Percentiles rank a stretch among this genome's conserved stretches.
phyloP scores from a whole-genome alignment of 805 yeast species.

The Kluyveromyces nonfermentans region DNA sequence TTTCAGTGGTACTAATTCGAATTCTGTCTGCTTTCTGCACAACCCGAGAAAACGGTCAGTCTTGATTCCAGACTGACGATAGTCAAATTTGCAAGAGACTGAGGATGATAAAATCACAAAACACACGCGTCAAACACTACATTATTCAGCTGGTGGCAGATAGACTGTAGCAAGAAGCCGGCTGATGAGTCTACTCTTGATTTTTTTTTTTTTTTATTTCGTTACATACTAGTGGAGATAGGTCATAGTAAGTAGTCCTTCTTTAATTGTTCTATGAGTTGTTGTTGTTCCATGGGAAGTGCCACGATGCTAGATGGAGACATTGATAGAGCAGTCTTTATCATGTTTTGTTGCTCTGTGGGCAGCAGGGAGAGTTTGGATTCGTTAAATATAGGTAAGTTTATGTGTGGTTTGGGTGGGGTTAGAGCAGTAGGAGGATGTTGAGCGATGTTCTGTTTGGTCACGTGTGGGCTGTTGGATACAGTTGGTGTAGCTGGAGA shows the following conservation, averaged over 20 bases:
- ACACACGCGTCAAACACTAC: too few species aligned
- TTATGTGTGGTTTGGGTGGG: slow-evolving; percentile 16
- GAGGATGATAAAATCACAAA: too few species aligned
- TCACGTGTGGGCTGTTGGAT: slow-evolving; percentile 6
- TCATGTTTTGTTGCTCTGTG: slow-evolving; percentile 47
- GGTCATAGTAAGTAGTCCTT: slow-evolving; percentile 38
- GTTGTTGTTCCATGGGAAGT: slow-evolving; percentile 38
- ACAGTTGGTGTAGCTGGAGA: slow-evolving; percentile 7
- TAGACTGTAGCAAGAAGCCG: background rate
- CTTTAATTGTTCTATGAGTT: slow-evolving; percentile 47
- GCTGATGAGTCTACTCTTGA: background rate
- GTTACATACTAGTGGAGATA: slow-evolving; percentile 5
- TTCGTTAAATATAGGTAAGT: slow-evolving; percentile 39
- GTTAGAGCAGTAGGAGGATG: slow-evolving; percentile 8
- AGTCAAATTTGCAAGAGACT: too few species aligned
- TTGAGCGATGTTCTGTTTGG: slow-evolving; percentile 6
- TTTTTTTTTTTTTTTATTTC: background rate
- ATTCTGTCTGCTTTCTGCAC: too few species aligned
- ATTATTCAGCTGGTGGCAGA: too few species aligned
- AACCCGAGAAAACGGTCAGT: too few species aligned
- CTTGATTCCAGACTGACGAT: too few species aligned
- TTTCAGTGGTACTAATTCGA: too few species aligned
- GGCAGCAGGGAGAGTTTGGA: slow-evolving; percentile 43
- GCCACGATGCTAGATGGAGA: slow-evolving; percentile 34
- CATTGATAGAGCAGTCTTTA: slow-evolving; percentile 39